phyloP scores from a whole-genome alignment of 2,329 filamentous ascomycete species.

The Monosporascus sp. region DNA sequence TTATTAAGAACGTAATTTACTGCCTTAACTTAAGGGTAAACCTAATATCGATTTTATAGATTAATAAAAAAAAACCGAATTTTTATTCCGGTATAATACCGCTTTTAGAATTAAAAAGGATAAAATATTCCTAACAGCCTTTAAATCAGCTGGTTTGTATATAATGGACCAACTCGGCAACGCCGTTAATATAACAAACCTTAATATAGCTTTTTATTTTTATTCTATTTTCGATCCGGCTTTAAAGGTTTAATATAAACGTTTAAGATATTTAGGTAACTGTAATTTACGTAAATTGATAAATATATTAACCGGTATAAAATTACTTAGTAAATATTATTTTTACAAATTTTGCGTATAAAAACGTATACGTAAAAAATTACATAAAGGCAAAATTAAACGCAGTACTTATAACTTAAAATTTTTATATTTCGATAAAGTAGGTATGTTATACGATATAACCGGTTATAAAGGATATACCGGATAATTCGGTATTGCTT shows the following conservation, averaged over 20 bases:
- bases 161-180: background rate
- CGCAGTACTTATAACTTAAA: no score
- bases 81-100: background rate
- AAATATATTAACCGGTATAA: no score
- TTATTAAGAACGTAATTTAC: no score
- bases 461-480: background rate
- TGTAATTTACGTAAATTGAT: no score
- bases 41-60: background rate
- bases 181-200: background rate
- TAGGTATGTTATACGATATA: background rate
- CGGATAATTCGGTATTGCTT: background rate
- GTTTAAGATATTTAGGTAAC: background rate
- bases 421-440: background rate
- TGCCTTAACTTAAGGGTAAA: background rate
- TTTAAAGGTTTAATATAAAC: background rate
- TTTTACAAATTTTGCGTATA: no score
- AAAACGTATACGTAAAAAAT: no score
- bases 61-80: background rate
- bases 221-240: background rate
- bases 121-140: background rate
- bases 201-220: background rate
- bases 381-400: no score
- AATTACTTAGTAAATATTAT: no score
- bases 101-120: background rate
- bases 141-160: background rate